These are phyloP conservation scores for Aspergillus sergii DNA, from an alignment of 2,329 filamentous ascomycete genomes.

Conservation along the genomic window DNA sequence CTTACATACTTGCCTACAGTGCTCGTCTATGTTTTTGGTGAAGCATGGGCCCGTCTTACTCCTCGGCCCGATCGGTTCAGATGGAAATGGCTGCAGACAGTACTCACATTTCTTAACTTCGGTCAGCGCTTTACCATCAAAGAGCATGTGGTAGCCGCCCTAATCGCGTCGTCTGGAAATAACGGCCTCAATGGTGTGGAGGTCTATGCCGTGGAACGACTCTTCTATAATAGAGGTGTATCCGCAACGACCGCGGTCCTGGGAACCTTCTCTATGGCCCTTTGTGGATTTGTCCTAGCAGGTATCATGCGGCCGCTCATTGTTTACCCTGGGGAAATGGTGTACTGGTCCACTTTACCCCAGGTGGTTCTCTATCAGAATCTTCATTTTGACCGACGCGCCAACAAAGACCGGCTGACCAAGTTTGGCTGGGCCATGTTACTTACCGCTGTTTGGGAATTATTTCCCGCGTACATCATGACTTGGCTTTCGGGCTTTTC, in stretches of 20 bases:
- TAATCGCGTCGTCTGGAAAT: slow-evolving; percentile 25
- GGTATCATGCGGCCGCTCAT: slow-evolving; percentile 33
- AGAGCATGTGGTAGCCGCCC: slow-evolving; percentile 20
- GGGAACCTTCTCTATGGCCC: slow-evolving; percentile 30
- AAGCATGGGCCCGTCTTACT: background rate
- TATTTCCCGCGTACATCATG: slow-evolving; percentile 30
- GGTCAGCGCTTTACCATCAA: slow-evolving; percentile 24
- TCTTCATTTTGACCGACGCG: slow-evolving; percentile 33
- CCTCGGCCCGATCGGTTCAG: background rate
- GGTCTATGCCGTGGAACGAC: slow-evolving; percentile 22
- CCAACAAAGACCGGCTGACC: slow-evolving; percentile 29
- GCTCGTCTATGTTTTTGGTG: background rate
- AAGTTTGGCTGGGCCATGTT: slow-evolving; percentile 38
- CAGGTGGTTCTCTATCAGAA: slow-evolving; percentile 38
- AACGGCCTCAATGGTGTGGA: slow-evolving; percentile 23
- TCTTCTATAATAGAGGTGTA: slow-evolving; percentile 24
- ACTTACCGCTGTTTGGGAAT: slow-evolving; percentile 22
- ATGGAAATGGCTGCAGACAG: slow-evolving; percentile 16
- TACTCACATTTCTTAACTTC: slow-evolving; percentile 24
- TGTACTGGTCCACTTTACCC: slow-evolving; percentile 37
- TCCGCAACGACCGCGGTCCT: slow-evolving; percentile 30
- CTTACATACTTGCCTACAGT: background rate
- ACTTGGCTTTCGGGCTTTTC: slow-evolving; percentile 28
- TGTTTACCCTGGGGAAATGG: slow-evolving; percentile 38
- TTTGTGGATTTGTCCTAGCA: slow-evolving; percentile 34